These are phyloP conservation scores for Aquanectria penicillioides DNA, from an alignment of 2,329 filamentous ascomycete species.

Conservation along the genomic window DNA sequence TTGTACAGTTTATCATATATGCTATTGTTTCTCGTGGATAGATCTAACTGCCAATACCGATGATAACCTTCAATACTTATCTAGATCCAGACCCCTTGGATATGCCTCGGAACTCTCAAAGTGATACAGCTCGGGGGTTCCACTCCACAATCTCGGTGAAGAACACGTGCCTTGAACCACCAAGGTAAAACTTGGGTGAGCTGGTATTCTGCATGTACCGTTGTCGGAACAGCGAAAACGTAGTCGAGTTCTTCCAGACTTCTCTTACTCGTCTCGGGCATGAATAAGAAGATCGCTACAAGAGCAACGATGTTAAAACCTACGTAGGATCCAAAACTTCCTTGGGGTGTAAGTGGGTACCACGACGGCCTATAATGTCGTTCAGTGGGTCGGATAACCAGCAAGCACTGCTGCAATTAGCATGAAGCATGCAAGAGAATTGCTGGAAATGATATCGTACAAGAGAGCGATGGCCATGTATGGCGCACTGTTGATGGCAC, in stretches of 20 bases:
- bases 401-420: neutral
- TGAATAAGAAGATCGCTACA: slow-evolving; percentile 58
- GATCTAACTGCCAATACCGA: too few relatives aligned
- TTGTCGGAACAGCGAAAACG: slow-evolving; percentile 9
- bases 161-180: neutral
- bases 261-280: slow-evolving; percentile 60
- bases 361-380: slow-evolving; percentile 71
- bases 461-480: slow-evolving; percentile 63
- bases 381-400: slow-evolving; percentile 63
- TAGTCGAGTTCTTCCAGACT: slow-evolving; percentile 54
- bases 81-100: too few relatives aligned
- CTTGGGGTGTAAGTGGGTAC: slow-evolving; percentile 52
- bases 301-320: slow-evolving; percentile 57
- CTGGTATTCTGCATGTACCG: slow-evolving; percentile 4
- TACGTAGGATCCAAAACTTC: slow-evolving; percentile 52
- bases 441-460: slow-evolving; percentile 55
- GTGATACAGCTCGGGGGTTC: neutral
- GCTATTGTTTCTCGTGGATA: too few relatives aligned
- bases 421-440: neutral
- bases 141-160: neutral
- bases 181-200: neutral
- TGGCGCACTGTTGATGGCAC: slow-evolving; percentile 44
- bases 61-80: too few relatives aligned
- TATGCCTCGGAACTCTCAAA: too few relatives aligned
- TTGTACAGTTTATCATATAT: too few relatives aligned